Evolutionary conservation across 805 yeast genomes (phyloP).

Genomic region (Saitoella complicata): DNA sequence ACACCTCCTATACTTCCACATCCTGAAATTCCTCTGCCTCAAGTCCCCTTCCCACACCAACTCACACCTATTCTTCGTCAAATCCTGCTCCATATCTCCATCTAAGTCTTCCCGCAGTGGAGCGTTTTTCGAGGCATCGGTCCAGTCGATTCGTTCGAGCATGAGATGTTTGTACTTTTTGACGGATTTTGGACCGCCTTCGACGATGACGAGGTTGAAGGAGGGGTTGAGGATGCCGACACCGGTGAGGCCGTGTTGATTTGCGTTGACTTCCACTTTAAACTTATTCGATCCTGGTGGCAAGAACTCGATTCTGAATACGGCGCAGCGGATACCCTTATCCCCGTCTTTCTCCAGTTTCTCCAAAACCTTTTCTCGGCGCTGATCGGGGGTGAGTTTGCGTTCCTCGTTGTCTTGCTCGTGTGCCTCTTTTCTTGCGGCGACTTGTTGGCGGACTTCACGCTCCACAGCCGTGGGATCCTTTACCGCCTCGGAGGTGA

Average conservation of each 20-base stretch:
- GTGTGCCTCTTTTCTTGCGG: slow-evolving; percentile 44
- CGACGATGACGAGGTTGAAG: slow-evolving; percentile 48
- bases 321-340: slow-evolving; percentile 40
- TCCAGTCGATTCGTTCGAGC: slow-evolving; percentile 54
- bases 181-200: slow-evolving; percentile 53
- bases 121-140: slow-evolving; percentile 23
- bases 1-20: slow-evolving; percentile 7
- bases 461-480: slow-evolving; percentile 82
- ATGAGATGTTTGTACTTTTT: slow-evolving; percentile 49
- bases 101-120: not conserved
- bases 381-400: slow-evolving; percentile 42
- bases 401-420: slow-evolving; percentile 43
- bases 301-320: slow-evolving; percentile 38
- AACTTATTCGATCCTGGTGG: slow-evolving; percentile 50
- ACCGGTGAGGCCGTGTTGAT: slow-evolving; percentile 54
- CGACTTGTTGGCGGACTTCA: slow-evolving; percentile 52
- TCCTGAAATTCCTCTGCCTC: slow-evolving; percentile 11
- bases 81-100: not conserved
- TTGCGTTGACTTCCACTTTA: slow-evolving; percentile 68
- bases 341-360: slow-evolving; percentile 34
- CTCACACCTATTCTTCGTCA: slow-evolving; percentile 9
- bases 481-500: slow-evolving; percentile 67
- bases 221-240: slow-evolving; percentile 21
- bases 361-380: slow-evolving; percentile 30
- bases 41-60: slow-evolving; percentile 17